phyloP scores from a whole-genome alignment of 495 filamentous ascomycete genomes.

The Parachaetomium inaequale region DNA sequence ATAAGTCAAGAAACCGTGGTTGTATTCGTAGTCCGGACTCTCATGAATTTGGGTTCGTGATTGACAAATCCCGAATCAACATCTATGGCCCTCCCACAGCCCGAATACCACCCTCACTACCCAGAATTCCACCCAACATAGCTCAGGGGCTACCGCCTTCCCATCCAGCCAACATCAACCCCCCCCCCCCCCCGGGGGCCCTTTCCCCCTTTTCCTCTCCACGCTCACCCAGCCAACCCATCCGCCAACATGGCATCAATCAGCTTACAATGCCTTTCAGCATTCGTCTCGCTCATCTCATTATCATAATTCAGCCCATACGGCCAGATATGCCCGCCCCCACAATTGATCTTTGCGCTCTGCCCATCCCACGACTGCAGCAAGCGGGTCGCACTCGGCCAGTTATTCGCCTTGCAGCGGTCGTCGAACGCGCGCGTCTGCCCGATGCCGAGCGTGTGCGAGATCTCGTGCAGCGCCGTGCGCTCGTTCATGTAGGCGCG shows the following conservation, averaged over 20 bases:
- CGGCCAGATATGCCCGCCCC: conserved; percentile 43
- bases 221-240: conserved; percentile 22
- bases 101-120: no score
- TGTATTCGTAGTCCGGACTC: no score
- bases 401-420: conserved; percentile 35
- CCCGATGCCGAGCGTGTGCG: conserved; percentile 43
- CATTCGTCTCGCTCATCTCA: conserved; percentile 43
- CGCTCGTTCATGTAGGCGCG: conserved; percentile 46
- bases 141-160: no score
- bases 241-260: conserved; percentile 41
- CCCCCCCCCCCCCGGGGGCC: not conserved
- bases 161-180: not conserved
- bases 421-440: conserved; percentile 39
- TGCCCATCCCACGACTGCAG: conserved; percentile 38
- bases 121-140: no score
- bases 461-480: conserved; percentile 45
- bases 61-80: no score
- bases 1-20: no score
- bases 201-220: not conserved
- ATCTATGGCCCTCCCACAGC: no score
- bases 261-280: conserved; percentile 35
- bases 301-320: conserved; percentile 44
- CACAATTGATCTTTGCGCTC: conserved; percentile 42
- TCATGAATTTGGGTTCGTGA: no score
- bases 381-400: conserved; percentile 38